These are phyloP conservation scores for Rachicladosporium sp. DNA, from an alignment of 2,329 filamentous ascomycete genomes.

Conservation along the genomic window DNA sequence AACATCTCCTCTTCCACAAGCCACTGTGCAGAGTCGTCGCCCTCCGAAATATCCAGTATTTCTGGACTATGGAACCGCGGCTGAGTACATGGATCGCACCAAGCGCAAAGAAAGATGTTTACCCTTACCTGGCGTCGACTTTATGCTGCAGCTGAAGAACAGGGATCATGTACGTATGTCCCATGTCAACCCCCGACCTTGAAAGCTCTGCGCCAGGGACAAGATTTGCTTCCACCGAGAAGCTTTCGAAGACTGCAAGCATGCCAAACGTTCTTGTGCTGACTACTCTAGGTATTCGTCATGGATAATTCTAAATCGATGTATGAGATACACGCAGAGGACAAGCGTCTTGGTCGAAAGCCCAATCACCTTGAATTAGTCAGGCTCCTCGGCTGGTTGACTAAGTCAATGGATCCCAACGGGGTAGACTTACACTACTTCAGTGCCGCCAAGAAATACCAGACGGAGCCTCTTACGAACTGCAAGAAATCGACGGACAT, in stretches of 20 bases:
- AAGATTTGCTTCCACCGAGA: no score
- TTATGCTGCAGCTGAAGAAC: background rate
- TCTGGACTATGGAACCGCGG: no score
- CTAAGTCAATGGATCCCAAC: slow-evolving; percentile 5
- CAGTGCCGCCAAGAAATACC: background rate
- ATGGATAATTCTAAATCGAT: slow-evolving; percentile 8
- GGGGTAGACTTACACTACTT: slow-evolving; percentile 7
- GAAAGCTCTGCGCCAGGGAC: no score
- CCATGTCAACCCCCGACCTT: background rate
- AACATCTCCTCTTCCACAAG: no score
- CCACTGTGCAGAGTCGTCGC: no score
- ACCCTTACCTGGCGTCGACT: no score
- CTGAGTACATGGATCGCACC: no score
- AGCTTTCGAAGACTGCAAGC: no score
- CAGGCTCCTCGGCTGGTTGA: slow-evolving; percentile 2
- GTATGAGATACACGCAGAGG: slow-evolving; percentile 1
- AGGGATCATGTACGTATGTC: slow-evolving; percentile 7
- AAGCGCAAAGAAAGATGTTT: no score
- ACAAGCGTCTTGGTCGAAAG: background rate
- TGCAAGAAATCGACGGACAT: slow-evolving; percentile 1
- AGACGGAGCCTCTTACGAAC: background rate
- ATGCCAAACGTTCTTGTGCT: background rate
- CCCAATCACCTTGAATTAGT: slow-evolving; percentile 2
- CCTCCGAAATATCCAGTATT: no score
- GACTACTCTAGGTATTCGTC: slow-evolving; percentile 7